Percentiles rank a stretch among this genome's conserved stretches.
Conservation (phyloP, 345 rosid genomes). For the Murraya paniculata region DNA sequence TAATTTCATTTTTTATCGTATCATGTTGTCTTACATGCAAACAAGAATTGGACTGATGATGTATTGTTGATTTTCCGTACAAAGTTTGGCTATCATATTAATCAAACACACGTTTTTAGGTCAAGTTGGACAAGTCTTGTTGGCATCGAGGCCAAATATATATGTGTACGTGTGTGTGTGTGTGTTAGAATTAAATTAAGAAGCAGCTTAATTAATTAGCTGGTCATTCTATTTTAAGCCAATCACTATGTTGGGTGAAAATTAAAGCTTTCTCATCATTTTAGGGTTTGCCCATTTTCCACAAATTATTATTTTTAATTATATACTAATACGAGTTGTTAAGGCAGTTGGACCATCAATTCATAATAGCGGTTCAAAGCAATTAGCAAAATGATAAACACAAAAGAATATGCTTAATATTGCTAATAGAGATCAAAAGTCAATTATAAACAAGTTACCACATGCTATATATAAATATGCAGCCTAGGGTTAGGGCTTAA, state of each 20-base stretch:
- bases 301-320: background rate
- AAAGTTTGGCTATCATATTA: conserved; percentile 27
- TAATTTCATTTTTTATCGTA: too few species aligned
- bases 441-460: conserved; percentile 10
- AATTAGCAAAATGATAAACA: background rate
- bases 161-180: background rate
- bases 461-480: conserved; percentile 46
- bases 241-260: conserved; percentile 36
- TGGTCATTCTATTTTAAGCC: conserved; percentile 50
- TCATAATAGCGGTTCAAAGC: conserved; percentile 24
- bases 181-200: conserved; percentile 12
- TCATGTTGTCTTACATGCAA: background rate
- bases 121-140: conserved; percentile 33
- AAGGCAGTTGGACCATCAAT: conserved; percentile 46
- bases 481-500: conserved; percentile 55
- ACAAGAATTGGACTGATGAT: background rate
- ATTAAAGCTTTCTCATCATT: conserved; percentile 33
- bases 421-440: background rate
- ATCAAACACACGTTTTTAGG: conserved; percentile 36
- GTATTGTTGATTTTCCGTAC: background rate
- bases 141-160: conserved; percentile 29
- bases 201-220: conserved; percentile 23
- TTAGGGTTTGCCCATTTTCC: conserved; percentile 27
- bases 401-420: background rate
- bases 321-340: conserved; percentile 19